A percentile compares a stretch with the other conserved stretches of the same genome.
phyloP scores from a whole-genome alignment of 2,329 filamentous ascomycete species.

The Cercospora brassicicola region DNA sequence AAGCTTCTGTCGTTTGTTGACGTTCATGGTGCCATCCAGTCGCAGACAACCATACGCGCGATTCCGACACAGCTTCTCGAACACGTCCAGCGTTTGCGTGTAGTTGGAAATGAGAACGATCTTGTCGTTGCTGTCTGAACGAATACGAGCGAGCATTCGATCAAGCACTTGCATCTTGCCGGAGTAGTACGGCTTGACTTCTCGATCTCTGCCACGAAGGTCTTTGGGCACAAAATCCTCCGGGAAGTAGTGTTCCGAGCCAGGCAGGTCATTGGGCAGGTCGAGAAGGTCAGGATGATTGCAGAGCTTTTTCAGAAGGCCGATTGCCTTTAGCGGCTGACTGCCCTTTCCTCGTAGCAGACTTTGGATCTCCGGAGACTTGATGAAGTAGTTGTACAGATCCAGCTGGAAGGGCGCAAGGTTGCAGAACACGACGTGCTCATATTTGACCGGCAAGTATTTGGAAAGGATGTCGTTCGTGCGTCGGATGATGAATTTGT shows the following conservation, averaged over 20 bases:
- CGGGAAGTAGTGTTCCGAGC: conserved; percentile 77
- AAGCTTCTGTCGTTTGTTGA: conserved; percentile 93
- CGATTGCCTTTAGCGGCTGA: conserved; percentile 94
- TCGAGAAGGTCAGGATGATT: conserved; percentile 95
- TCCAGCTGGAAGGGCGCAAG: conserved; percentile 88
- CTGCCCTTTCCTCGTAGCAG: conserved; percentile 90
- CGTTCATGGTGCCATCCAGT: conserved; percentile 95
- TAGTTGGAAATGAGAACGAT: conserved; percentile 99
- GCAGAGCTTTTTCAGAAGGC: conserved; percentile 95
- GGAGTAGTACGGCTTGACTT: conserved; percentile 92
- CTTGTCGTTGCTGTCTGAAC: conserved; percentile 95
- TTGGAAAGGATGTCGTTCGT: conserved; percentile 98
- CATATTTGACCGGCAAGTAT: conserved; percentile 96
- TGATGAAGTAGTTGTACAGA: conserved; percentile 96
- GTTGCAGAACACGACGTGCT: conserved; percentile 98
- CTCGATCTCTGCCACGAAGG: conserved; percentile 80
- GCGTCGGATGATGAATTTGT: conserved; percentile 96
- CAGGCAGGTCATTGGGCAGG: conserved; percentile 78
- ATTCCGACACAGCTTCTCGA: conserved; percentile 83
- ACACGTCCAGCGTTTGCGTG: conserved; percentile 91
- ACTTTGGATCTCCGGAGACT: conserved; percentile 89
- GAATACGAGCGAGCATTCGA: conserved; percentile 87
- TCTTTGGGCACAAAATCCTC: conserved; percentile 89
- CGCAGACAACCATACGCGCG: conserved; percentile 83
- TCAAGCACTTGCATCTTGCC: conserved; percentile 99